A percentile compares a stretch with the other conserved stretches of the same genome.
Evolutionary conservation across 345 rosid genomes (phyloP).

Genomic region (Viola odorata): DNA sequence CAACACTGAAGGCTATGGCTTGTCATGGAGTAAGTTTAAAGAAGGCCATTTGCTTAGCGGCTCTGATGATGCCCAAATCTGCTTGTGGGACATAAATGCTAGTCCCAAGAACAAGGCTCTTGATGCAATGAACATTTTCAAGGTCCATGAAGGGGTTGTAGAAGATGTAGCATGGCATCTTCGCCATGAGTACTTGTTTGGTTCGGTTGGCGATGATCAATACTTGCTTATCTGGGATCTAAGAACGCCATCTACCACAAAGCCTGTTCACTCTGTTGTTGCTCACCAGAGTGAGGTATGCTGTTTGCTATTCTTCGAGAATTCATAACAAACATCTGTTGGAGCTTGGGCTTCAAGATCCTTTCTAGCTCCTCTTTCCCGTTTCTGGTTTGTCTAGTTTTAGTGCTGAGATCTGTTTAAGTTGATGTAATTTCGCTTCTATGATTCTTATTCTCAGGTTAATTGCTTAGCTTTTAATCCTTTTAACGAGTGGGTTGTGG

Average conservation of each 20-base stretch:
- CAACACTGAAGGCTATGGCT: slow-evolving; percentile 91
- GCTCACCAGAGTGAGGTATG: slow-evolving; percentile 97
- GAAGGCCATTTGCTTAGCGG: slow-evolving; percentile 91
- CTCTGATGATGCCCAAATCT: slow-evolving; percentile 97
- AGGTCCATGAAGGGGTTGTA: slow-evolving; percentile 98
- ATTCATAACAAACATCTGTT: background rate
- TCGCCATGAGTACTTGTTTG: slow-evolving; percentile 93
- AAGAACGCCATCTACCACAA: slow-evolving; percentile 59
- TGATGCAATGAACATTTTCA: slow-evolving; percentile 80
- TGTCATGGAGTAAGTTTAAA: slow-evolving; percentile 96
- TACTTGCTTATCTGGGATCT: slow-evolving; percentile 90
- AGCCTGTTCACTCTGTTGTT: slow-evolving; percentile 81
- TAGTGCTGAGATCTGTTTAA: background rate
- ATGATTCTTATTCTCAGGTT: slow-evolving; percentile 40
- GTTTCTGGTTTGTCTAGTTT: no score
- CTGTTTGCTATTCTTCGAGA: background rate
- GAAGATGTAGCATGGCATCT: slow-evolving; percentile 99
- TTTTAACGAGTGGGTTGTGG: slow-evolving; percentile 97
- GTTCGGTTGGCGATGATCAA: slow-evolving; percentile 98
- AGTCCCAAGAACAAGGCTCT: slow-evolving; percentile 72
- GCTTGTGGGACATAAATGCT: slow-evolving; percentile 89
- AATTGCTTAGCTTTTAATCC: slow-evolving; percentile 99
- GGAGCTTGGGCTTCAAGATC: background rate
- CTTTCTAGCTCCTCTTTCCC: background rate
- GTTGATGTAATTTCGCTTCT: slow-evolving; percentile 6